Conservation (phyloP, 2,329 filamentous ascomycete genomes). For the Colletotrichum australisinense region DNA sequence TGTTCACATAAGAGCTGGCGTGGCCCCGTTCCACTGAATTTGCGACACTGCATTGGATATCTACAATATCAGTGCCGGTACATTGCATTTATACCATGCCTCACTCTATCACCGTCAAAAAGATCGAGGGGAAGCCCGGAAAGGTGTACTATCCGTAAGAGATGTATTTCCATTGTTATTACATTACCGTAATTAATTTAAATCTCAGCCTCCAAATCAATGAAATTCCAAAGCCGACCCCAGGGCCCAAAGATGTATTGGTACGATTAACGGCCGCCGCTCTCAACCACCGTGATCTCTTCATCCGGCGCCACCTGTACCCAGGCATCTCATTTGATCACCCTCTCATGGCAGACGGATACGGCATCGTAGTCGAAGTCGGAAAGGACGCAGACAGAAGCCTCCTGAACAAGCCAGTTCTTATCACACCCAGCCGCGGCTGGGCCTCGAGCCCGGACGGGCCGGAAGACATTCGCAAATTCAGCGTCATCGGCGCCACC, state of each 20-base stretch:
- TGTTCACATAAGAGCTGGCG: background rate
- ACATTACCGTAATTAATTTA: background rate
- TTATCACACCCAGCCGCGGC: slow-evolving; percentile 81
- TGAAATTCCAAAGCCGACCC: slow-evolving; percentile 70
- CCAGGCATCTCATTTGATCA: slow-evolving; percentile 83
- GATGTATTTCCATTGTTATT: too few relatives aligned
- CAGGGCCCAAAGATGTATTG: slow-evolving; percentile 76
- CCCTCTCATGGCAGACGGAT: slow-evolving; percentile 86
- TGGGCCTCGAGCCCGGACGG: slow-evolving; percentile 80
- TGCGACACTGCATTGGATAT: background rate
- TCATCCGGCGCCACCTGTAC: slow-evolving; percentile 93
- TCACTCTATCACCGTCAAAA: slow-evolving; percentile 70
- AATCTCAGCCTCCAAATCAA: slow-evolving; percentile 67
- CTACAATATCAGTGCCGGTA: background rate
- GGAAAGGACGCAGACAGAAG: slow-evolving; percentile 61
- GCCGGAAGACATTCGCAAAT: slow-evolving; percentile 72
- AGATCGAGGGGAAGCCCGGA: slow-evolving; percentile 85
- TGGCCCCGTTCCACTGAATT: background rate
- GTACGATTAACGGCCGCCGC: slow-evolving; percentile 82
- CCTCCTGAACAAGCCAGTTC: slow-evolving; percentile 73
- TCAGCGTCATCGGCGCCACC: slow-evolving; percentile 77
- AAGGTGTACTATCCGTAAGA: slow-evolving; percentile 85
- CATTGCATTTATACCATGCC: slow-evolving; percentile 54
- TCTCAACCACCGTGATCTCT: slow-evolving; percentile 95
- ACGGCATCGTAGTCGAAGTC: slow-evolving; percentile 75